Base-by-base conservation (phyloP, 768 basidiomycete genomes). In the Leucosporidium creatinivorum region DNA sequence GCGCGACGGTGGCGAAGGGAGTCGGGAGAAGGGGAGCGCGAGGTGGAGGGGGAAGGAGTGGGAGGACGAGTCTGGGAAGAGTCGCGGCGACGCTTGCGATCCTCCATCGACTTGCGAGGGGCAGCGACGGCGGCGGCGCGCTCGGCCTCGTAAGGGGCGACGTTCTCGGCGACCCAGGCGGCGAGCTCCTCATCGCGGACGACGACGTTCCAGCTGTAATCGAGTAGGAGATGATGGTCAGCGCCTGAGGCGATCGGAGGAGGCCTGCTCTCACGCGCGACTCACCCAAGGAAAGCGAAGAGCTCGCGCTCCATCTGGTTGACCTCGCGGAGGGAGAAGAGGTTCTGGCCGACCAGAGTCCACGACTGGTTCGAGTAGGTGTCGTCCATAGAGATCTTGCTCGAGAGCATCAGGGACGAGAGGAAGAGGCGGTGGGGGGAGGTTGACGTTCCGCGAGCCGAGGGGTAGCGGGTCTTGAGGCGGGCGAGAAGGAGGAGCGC, bases 231-330 rank as follows among this genome's bases (percentile, higher is more conserved):
- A 3, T 9, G 3, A 58, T 4, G 18, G 49, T 50, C 18, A 18
- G 33, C 33, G 12, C 4, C 49, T 50, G 6, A 6, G 5, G 49
- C 12, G 6, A 23, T 44, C 62, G 60, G 59, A 23, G 8, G 3
- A 6, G 2, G 0, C 1, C 4, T 1, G 6, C 10, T 12, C 0
- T 18, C 17, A 17, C 26, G 8, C 30, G 44, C 4, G 49, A 60
- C 70, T 47, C 17, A 72, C 67, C 79, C 75, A 52, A 99, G 81
- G 75, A 97, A 98, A 21, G 85, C 83, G 70, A 87, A 91, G 87
- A 96, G 92, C 79, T 93, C 91, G 28, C 91, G 81, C 80, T 93
- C 92, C 70, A 72, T 93, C 82, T 93, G 91, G 78, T 96, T 96
- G 75, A 96, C 87, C 82, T 93, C 92, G 56, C 88, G 83, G 10